phyloP scores from a whole-genome alignment of 768 basidiomycete genomes.

The Royoungia palumana region DNA sequence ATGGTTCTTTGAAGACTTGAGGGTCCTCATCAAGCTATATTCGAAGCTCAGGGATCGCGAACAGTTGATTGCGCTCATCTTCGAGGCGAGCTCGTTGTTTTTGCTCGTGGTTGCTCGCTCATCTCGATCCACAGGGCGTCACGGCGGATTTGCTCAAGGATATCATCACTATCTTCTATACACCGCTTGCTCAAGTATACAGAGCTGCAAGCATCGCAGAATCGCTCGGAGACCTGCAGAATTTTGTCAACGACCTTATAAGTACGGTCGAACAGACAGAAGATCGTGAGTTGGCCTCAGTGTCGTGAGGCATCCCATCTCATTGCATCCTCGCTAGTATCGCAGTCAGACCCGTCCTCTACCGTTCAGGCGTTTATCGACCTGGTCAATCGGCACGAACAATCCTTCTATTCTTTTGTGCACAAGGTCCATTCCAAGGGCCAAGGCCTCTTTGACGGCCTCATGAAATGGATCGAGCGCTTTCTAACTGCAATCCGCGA shows the following conservation, averaged over 20 bases:
- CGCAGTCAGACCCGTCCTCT: constrained; percentile 74
- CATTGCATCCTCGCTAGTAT: constrained; percentile 45
- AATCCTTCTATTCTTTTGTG: constrained; percentile 93
- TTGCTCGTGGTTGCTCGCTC: constrained; percentile 1
- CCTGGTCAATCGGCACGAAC: constrained; percentile 91
- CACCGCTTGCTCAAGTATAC: constrained; percentile 95
- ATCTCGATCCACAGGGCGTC: constrained; percentile 57
- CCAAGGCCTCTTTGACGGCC: constrained; percentile 84
- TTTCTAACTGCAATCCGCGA: constrained; percentile 90
- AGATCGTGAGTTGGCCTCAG: constrained; percentile 57
- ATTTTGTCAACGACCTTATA: constrained; percentile 92
- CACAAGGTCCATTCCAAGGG: constrained; percentile 99
- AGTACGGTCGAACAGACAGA: constrained; percentile 90
- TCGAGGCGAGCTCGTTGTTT: constrained; percentile 63
- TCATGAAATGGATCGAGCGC: constrained; percentile 97
- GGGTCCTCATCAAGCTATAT: constrained; percentile 74
- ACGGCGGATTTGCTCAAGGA: constrained; percentile 96
- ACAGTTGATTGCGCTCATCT: constrained; percentile 87
- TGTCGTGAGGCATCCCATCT: neutral
- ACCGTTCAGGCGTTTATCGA: constrained; percentile 94
- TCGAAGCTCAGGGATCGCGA: constrained; percentile 83
- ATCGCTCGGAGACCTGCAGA: constrained; percentile 87
- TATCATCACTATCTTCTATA: constrained; percentile 98
- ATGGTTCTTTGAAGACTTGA: constrained; percentile 93
- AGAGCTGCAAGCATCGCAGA: constrained; percentile 96